Percentiles rank a stretch among this genome's conserved stretches.
phyloP scores from a whole-genome alignment of 495 filamentous ascomycete genomes.

The Recurvomyces mirabilis region DNA sequence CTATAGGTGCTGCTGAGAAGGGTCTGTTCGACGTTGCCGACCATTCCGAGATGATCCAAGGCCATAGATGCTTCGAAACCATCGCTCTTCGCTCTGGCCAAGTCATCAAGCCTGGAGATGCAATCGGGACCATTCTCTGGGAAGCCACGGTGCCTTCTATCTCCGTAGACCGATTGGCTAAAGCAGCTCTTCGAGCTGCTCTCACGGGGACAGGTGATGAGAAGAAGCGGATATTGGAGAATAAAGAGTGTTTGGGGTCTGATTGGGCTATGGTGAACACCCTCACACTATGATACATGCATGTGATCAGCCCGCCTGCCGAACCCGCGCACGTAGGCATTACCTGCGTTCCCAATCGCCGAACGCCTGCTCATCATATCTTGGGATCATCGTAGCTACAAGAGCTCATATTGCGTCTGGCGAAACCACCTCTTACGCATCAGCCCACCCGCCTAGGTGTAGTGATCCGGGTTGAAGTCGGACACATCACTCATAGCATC shows the following conservation, averaged over 20 bases:
- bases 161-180: conserved; percentile 16
- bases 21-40: conserved; percentile 19
- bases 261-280: conserved; percentile 19
- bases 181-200: conserved; percentile 9
- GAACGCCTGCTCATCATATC: too few species aligned
- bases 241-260: conserved; percentile 17
- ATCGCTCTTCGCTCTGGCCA: conserved; percentile 13
- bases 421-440: too few species aligned
- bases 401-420: too few species aligned
- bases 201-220: conserved; percentile 11
- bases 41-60: conserved; percentile 11
- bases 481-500: conserved; percentile 4
- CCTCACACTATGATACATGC: conserved; percentile 8
- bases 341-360: too few species aligned
- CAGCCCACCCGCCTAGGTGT: too few species aligned
- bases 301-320: too few species aligned
- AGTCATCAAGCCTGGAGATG: conserved; percentile 12
- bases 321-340: too few species aligned
- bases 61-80: conserved; percentile 19
- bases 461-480: too few species aligned
- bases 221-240: conserved; percentile 21
- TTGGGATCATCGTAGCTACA: too few species aligned
- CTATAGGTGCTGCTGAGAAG: conserved; percentile 18
- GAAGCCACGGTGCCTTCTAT: conserved; percentile 12
- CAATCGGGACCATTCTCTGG: conserved; percentile 9